Percentiles rank a stretch among this genome's conserved stretches.
Evolutionary conservation across 2,329 filamentous ascomycete species (phyloP).

Genomic region (Aspergillus nomiae): DNA sequence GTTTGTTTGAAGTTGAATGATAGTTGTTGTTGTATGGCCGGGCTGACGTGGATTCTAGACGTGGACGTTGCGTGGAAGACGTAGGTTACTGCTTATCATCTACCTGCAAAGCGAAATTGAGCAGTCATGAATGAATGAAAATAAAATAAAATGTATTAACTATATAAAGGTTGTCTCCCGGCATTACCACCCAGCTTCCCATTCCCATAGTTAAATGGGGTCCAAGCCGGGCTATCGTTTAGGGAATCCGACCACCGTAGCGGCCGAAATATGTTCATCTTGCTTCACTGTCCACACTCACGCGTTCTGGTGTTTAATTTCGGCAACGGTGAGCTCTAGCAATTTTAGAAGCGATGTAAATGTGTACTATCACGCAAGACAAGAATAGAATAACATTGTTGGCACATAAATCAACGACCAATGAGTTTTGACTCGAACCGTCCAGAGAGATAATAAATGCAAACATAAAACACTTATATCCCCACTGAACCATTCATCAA

Average conservation of each 20-base stretch:
- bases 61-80: conserved; percentile 35
- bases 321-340: conserved; percentile 60
- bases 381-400: neutral
- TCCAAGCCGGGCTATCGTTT: conserved; percentile 42
- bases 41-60: conserved; percentile 26
- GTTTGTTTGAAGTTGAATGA: no score
- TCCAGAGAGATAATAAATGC: neutral
- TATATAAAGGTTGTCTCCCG: conserved; percentile 45
- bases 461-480: neutral
- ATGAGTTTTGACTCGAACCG: neutral
- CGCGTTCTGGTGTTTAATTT: conserved; percentile 51
- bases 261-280: conserved; percentile 45
- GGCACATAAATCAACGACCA: neutral
- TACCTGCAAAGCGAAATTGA: no score
- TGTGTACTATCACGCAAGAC: neutral
- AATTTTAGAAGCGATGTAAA: conserved; percentile 48
- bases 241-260: conserved; percentile 35
- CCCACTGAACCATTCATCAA: neutral
- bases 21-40: no score
- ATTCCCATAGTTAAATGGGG: conserved; percentile 51
- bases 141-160: conserved; percentile 8
- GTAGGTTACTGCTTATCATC: neutral
- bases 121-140: neutral
- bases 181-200: conserved; percentile 42
- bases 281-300: conserved; percentile 62